Percentiles rank a stretch among this genome's conserved stretches.
phyloP scores from a whole-genome alignment of 805 yeast genomes.

The Metschnikowia proteae region DNA sequence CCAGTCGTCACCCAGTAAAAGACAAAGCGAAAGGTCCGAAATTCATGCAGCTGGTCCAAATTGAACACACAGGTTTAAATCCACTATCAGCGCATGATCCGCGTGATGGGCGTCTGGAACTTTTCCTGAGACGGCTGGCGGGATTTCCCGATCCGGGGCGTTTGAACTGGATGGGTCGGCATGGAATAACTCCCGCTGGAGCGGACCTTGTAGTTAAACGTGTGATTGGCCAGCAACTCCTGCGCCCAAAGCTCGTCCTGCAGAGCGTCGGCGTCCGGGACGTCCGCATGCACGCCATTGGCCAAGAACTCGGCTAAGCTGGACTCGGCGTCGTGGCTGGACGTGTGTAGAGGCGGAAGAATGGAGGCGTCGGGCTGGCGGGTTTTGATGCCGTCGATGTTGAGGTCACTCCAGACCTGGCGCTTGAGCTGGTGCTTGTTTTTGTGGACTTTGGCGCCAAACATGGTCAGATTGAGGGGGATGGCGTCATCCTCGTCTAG shows the following conservation, averaged over 20 bases:
- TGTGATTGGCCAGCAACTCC: conserved; percentile 25
- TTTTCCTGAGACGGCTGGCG: conserved; percentile 39
- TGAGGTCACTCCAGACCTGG: conserved; percentile 34
- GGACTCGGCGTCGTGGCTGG: conserved; percentile 16
- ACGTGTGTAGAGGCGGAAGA: conserved; percentile 23
- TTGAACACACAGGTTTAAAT: too few species aligned
- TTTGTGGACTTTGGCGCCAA: conserved; percentile 39
- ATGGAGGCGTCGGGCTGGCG: conserved; percentile 30
- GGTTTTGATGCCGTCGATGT: conserved; percentile 27
- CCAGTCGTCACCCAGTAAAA: too few species aligned
- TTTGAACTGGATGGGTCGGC: conserved; percentile 23
- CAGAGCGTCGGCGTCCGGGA: conserved; percentile 21
- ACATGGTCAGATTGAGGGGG: conserved; percentile 32
- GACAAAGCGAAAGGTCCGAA: too few species aligned
- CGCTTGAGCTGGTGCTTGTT: conserved; percentile 29
- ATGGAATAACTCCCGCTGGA: conserved; percentile 9
- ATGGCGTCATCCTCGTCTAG: conserved; percentile 37
- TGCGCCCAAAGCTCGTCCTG: conserved; percentile 34
- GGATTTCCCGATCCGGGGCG: conserved; percentile 38
- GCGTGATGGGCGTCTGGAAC: conserved; percentile 41
- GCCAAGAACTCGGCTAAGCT: conserved; percentile 33
- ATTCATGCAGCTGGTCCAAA: too few species aligned
- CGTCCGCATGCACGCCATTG: conserved; percentile 28
- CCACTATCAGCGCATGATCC: conserved; percentile 27
- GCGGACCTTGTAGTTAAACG: conserved; percentile 21